phyloP scores from a whole-genome alignment of 768 basidiomycete genomes.

The Tulasnella sp. region DNA sequence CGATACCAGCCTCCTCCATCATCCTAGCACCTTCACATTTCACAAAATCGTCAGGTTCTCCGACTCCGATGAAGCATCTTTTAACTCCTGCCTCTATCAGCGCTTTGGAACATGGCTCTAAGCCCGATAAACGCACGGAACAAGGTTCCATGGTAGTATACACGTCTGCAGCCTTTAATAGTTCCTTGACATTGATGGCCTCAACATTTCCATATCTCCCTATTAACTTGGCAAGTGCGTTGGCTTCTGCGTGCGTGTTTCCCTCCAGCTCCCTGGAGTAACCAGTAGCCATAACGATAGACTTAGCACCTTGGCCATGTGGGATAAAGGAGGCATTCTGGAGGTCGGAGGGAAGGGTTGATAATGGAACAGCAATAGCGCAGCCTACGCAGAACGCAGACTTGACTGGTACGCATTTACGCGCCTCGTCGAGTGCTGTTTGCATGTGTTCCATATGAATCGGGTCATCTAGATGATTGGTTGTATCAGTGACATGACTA shows the following conservation, averaged over 20 bases:
- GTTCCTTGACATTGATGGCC: conserved; percentile 32
- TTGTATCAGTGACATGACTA: too few relatives aligned
- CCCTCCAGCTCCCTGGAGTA: conserved; percentile 85
- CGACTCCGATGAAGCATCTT: conserved; percentile 75
- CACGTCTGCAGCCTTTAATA: conserved; percentile 52
- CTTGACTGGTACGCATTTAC: conserved; percentile 50
- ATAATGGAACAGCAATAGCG: conserved; percentile 32
- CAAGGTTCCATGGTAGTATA: conserved; percentile 98
- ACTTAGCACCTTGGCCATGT: conserved; percentile 24
- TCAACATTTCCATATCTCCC: conserved; percentile 6
- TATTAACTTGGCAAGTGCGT: conserved; percentile 68
- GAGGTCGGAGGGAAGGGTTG: neutral
- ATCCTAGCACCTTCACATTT: conserved; percentile 74
- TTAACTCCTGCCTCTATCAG: conserved; percentile 57
- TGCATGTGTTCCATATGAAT: conserved; percentile 37
- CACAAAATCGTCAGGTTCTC: conserved; percentile 91
- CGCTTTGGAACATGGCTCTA: conserved; percentile 73
- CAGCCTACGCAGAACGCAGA: conserved; percentile 91
- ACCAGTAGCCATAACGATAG: conserved; percentile 58
- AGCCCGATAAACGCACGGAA: conserved; percentile 74
- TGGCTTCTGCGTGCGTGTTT: conserved; percentile 96
- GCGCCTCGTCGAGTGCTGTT: conserved; percentile 57
- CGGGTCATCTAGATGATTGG: too few relatives aligned
- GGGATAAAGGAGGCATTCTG: conserved; percentile 33
- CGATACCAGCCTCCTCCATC: conserved; percentile 54